These are phyloP conservation scores for Monilinia aucupariae DNA, from an alignment of 2,329 filamentous ascomycete species.

Conservation along the genomic window DNA sequence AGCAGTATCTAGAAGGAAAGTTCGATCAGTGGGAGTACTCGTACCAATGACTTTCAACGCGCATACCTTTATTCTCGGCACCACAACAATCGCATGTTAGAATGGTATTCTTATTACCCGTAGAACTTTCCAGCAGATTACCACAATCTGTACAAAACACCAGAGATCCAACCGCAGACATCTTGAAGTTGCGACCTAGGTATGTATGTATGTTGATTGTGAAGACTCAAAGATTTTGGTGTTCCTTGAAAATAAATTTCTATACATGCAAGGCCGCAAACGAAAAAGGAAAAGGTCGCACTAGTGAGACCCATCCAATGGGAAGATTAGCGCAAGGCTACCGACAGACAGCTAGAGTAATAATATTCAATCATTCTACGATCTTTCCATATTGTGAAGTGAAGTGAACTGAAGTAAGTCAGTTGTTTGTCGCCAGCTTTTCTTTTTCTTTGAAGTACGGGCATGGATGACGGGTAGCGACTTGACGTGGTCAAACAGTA, in stretches of 20 bases:
- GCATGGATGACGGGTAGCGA: background rate
- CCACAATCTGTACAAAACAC: conserved; percentile 93
- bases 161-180: conserved; percentile 86
- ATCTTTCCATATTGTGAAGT: background rate
- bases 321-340: conserved; percentile 22
- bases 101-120: conserved; percentile 68
- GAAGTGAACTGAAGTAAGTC: background rate
- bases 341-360: conserved; percentile 2
- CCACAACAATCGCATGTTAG: conserved; percentile 83
- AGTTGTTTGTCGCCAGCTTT: background rate
- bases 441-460: too few relatives aligned
- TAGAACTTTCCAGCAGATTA: conserved; percentile 77
- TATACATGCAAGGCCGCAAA: conserved; percentile 7
- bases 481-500: background rate
- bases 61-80: conserved; percentile 71
- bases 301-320: conserved; percentile 7
- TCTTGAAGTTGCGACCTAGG: conserved; percentile 38
- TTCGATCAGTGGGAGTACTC: conserved; percentile 15
- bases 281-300: background rate
- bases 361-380: background rate
- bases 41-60: background rate
- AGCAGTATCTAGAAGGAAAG: conserved; percentile 51
- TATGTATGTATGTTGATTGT: background rate
- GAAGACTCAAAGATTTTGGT: background rate
- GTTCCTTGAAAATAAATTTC: conserved; percentile 9